Conservation (phyloP, 106 monocot species). For the Phalaenopsis aphrodite region DNA sequence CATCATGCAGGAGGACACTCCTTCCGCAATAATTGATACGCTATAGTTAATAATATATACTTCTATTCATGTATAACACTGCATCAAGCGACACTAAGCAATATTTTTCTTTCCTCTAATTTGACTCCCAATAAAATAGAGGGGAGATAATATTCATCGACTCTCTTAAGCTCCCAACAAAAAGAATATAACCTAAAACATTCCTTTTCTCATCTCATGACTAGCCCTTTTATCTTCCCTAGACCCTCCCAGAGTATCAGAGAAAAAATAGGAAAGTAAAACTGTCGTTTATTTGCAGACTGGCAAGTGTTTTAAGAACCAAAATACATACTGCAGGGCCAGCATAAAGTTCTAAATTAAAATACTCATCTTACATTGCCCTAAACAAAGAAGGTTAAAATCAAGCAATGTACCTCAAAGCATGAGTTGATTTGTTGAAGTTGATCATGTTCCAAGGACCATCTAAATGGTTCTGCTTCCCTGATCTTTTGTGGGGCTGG, state of each 20-base stretch:
- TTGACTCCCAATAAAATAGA: background rate
- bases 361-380: background rate
- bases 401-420: slow-evolving; percentile 22
- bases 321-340: background rate
- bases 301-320: background rate
- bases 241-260: background rate
- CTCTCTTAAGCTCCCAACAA: background rate
- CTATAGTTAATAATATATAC: no score
- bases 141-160: background rate
- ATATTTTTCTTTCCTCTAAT: background rate
- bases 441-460: background rate
- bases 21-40: no score
- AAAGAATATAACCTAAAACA: background rate
- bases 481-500: background rate
- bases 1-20: no score
- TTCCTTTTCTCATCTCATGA: background rate
- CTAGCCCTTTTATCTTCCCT: background rate
- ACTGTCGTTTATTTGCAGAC: background rate
- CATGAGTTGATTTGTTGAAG: slow-evolving; percentile 8
- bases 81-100: no score
- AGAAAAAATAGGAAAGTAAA: background rate
- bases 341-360: background rate
- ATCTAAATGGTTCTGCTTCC: slow-evolving; percentile 9
- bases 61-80: no score
- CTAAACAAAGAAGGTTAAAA: background rate